Evolutionary conservation across 2,329 filamentous ascomycete genomes (phyloP).

Genomic region (Shiraia sp.): DNA sequence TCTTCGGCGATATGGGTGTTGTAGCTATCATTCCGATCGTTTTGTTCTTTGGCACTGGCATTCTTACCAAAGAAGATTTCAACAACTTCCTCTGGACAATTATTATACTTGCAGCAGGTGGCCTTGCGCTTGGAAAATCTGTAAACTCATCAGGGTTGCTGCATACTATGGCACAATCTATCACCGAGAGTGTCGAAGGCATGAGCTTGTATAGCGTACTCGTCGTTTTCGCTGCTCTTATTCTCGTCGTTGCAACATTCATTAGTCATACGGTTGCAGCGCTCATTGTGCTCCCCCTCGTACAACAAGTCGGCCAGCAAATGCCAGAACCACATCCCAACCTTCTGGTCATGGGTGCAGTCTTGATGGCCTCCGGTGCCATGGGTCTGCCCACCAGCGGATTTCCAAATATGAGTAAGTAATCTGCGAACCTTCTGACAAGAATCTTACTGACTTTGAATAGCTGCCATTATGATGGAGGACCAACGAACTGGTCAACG

Average conservation of each 20-base stretch:
- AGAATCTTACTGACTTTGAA: slow-evolving; percentile 16
- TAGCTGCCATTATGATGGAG: slow-evolving; percentile 99
- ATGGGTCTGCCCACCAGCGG: slow-evolving; percentile 96
- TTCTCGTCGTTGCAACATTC: slow-evolving; percentile 92
- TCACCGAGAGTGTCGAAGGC: slow-evolving; percentile 73
- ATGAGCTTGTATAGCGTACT: slow-evolving; percentile 85
- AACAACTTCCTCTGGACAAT: slow-evolving; percentile 99
- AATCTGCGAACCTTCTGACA: not conserved
- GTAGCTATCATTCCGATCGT: slow-evolving; percentile 95
- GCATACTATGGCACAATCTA: slow-evolving; percentile 79
- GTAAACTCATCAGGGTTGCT: slow-evolving; percentile 92
- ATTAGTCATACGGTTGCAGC: slow-evolving; percentile 98
- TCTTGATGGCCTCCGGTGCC: slow-evolving; percentile 95
- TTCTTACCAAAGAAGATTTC: slow-evolving; percentile 97
- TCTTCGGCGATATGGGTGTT: slow-evolving; percentile 98
- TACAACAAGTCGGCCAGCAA: slow-evolving; percentile 78
- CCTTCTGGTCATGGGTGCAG: slow-evolving; percentile 89
- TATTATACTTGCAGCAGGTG: slow-evolving; percentile 94
- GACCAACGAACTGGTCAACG: slow-evolving; percentile 86
- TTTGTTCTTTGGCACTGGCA: slow-evolving; percentile 93
- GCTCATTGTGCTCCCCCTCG: slow-evolving; percentile 89
- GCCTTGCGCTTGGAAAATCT: slow-evolving; percentile 87
- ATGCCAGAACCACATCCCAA: slow-evolving; percentile 94
- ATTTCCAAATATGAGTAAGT: slow-evolving; percentile 99
- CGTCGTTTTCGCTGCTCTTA: slow-evolving; percentile 81